These are phyloP conservation scores for Morella rubra DNA, from an alignment of 306 rosid genomes.

Conservation along the genomic window DNA sequence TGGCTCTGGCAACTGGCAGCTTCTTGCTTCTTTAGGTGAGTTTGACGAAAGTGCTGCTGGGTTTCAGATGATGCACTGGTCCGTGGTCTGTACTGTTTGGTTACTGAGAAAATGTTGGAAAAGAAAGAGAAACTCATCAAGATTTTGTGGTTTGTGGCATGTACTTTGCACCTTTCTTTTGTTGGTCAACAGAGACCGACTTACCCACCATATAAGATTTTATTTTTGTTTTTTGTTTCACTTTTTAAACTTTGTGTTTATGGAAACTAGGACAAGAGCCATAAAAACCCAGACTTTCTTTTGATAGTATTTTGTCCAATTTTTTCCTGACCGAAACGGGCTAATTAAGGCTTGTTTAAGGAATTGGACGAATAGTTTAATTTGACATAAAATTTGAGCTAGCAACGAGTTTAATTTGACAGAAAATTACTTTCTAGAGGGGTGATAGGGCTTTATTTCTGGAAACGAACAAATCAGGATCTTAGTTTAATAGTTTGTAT, in stretches of 20 bases:
- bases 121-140: neutral
- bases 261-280: neutral
- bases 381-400: no score
- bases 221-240: neutral
- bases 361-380: conserved; percentile 2
- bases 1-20: conserved; percentile 54
- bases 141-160: conserved; percentile 19
- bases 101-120: conserved; percentile 31
- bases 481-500: neutral
- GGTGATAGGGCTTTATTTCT: neutral
- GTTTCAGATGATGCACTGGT: conserved; percentile 13
- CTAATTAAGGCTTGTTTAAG: conserved; percentile 10
- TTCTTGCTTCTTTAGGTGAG: conserved; percentile 72
- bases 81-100: conserved; percentile 24
- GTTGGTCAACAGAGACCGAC: conserved; percentile 15
- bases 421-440: no score
- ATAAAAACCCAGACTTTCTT: neutral
- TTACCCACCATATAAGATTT: conserved; percentile 12
- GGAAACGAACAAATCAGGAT: neutral
- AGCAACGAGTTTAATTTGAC: neutral
- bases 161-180: conserved; percentile 17
- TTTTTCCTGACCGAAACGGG: conserved; percentile 14
- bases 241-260: neutral
- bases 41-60: conserved; percentile 5
- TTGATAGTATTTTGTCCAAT: neutral